phyloP scores from a whole-genome alignment of 805 yeast genomes.

The Ogataea siamensis region DNA sequence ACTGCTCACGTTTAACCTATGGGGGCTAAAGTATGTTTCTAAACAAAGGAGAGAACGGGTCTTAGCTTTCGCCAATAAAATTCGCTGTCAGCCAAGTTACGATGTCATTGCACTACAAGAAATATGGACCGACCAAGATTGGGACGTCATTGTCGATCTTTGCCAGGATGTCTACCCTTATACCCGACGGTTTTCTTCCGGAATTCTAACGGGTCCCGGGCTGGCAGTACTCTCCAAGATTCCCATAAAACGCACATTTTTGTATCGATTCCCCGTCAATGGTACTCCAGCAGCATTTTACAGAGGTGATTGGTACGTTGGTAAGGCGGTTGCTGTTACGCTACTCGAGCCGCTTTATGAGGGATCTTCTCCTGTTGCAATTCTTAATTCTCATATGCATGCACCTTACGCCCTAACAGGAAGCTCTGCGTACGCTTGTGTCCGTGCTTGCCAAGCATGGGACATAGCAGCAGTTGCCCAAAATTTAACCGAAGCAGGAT shows the following conservation, averaged over 20 bases:
- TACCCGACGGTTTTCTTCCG: slow-evolving; percentile 70
- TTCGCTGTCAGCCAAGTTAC: slow-evolving; percentile 52
- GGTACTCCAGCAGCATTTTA: slow-evolving; percentile 92
- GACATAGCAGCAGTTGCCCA: slow-evolving; percentile 71
- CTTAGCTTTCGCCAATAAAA: slow-evolving; percentile 65
- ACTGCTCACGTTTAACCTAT: slow-evolving; percentile 69
- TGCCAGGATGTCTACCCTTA: slow-evolving; percentile 56
- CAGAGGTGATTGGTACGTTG: slow-evolving; percentile 97
- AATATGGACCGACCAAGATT: slow-evolving; percentile 85
- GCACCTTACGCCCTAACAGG: slow-evolving; percentile 87
- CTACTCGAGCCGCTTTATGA: slow-evolving; percentile 51
- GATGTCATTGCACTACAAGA: slow-evolving; percentile 95
- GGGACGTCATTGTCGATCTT: slow-evolving; percentile 55
- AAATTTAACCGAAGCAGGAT: slow-evolving; percentile 66
- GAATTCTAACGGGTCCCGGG: slow-evolving; percentile 92
- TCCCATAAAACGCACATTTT: slow-evolving; percentile 76
- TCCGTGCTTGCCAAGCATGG: slow-evolving; percentile 96
- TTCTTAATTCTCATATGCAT: slow-evolving; percentile 93
- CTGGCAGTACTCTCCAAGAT: slow-evolving; percentile 77
- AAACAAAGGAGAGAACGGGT: slow-evolving; percentile 64
- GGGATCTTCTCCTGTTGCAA: slow-evolving; percentile 58
- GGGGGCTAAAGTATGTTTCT: slow-evolving; percentile 92
- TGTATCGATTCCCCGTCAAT: slow-evolving; percentile 85
- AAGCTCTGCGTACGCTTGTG: slow-evolving; percentile 87
- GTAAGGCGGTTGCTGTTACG: slow-evolving; percentile 82